Evolutionary conservation across 306 rosid genomes (phyloP).

Genomic region (Neltuma alba): DNA sequence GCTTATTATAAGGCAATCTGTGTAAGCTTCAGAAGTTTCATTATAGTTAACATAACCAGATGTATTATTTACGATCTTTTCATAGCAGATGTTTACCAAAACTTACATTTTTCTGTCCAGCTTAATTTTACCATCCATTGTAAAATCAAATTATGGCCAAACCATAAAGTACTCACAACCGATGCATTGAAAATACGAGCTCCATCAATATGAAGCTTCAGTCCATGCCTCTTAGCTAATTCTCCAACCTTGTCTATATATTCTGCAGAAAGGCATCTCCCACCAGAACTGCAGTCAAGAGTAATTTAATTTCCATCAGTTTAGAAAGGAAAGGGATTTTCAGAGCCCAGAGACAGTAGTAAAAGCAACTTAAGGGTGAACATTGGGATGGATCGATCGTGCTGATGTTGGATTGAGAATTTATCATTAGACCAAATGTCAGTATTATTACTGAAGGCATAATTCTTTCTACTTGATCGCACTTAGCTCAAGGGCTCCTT

Average conservation of each 20-base stretch:
- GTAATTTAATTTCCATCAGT: constrained; percentile 7
- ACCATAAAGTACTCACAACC: constrained; percentile 54
- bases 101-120: too few relatives aligned
- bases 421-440: background rate
- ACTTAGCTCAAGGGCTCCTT: background rate
- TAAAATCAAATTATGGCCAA: constrained; percentile 13
- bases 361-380: background rate
- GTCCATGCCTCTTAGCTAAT: constrained; percentile 80
- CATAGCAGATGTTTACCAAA: background rate
- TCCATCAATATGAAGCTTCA: constrained; percentile 95
- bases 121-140: constrained; percentile 6
- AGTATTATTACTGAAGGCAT: background rate
- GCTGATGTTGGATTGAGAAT: background rate
- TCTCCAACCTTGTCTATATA: constrained; percentile 88
- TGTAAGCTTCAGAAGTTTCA: constrained; percentile 13
- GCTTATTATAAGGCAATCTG: background rate
- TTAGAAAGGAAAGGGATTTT: constrained; percentile 1
- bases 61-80: too few relatives aligned
- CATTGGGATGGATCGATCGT: background rate
- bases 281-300: constrained; percentile 74
- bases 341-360: constrained; percentile 5
- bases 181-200: constrained; percentile 95
- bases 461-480: background rate
- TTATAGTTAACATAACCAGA: too few relatives aligned
- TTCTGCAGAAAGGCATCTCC: constrained; percentile 80